A percentile compares a stretch with the other conserved stretches of the same genome.
phyloP scores from a whole-genome alignment of 2,329 filamentous ascomycete species.

The Fusarium sp. region DNA sequence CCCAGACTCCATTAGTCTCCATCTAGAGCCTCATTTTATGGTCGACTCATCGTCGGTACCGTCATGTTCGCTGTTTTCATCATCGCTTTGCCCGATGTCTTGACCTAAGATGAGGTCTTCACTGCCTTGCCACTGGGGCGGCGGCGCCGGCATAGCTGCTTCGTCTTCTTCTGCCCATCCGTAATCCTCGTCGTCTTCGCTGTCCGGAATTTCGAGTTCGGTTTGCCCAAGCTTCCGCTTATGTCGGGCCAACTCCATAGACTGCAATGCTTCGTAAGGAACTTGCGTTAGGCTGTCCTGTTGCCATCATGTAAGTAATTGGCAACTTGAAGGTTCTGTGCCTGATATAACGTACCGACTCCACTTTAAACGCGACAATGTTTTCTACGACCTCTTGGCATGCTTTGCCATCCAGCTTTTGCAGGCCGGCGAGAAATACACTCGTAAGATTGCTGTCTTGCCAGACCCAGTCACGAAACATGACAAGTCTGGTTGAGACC shows the following conservation, averaged over 20 bases:
- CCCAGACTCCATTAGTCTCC: slow-evolving; percentile 36
- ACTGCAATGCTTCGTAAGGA: slow-evolving; percentile 57
- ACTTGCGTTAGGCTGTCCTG: slow-evolving; percentile 61
- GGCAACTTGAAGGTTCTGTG: slow-evolving; percentile 30
- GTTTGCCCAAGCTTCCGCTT: slow-evolving; percentile 76
- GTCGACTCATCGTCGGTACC: slow-evolving; percentile 41
- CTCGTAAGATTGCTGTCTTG: slow-evolving; percentile 60
- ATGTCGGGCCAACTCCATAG: slow-evolving; percentile 54
- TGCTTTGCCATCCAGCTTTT: slow-evolving; percentile 72
- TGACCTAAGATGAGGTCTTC: slow-evolving; percentile 71
- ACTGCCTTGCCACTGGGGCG: slow-evolving; percentile 77
- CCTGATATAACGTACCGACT: slow-evolving; percentile 55
- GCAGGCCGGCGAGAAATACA: slow-evolving; percentile 71
- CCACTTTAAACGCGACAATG: slow-evolving; percentile 64
- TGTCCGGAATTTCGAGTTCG: slow-evolving; percentile 71
- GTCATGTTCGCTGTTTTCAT: slow-evolving; percentile 46
- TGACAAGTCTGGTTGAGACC: slow-evolving; percentile 77
- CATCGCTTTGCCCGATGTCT: slow-evolving; percentile 58
- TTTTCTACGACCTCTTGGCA: slow-evolving; percentile 57
- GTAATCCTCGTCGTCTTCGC: slow-evolving; percentile 77
- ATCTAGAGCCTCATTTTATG: slow-evolving; percentile 42
- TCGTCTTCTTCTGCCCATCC: slow-evolving; percentile 79
- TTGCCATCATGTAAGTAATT: slow-evolving; percentile 42
- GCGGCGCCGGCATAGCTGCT: slow-evolving; percentile 68
- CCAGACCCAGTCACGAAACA: slow-evolving; percentile 83